A percentile compares a stretch with the other conserved stretches of the same genome.
Evolutionary conservation across 1,284 basidiomycete species (phyloP).

Genomic region (Calocybe gambosa): DNA sequence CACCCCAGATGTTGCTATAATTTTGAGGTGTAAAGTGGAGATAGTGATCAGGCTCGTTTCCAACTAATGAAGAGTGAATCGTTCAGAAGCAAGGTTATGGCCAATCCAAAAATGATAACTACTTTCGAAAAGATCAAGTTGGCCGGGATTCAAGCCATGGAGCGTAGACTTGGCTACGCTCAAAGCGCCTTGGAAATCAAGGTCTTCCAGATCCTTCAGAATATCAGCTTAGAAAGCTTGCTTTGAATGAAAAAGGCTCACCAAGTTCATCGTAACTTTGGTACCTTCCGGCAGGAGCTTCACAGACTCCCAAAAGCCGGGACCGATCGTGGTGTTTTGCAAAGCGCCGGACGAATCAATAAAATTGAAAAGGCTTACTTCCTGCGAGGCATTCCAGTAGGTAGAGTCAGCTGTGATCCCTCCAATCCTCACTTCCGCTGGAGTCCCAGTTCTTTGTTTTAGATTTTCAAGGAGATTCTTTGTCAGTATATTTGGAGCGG

Average conservation of each 20-base stretch:
- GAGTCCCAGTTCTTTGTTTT: slow-evolving; percentile 34
- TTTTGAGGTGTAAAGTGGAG: slow-evolving; percentile 33
- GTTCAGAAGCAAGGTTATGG: not conserved
- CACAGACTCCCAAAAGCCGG: slow-evolving; percentile 41
- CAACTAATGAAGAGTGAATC: slow-evolving; percentile 26
- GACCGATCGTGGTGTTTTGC: slow-evolving; percentile 44
- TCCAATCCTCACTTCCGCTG: slow-evolving; percentile 42
- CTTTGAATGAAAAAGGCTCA: slow-evolving; percentile 11
- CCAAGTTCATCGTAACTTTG: slow-evolving; percentile 39
- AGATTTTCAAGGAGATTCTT: slow-evolving; percentile 38
- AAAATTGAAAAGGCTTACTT: slow-evolving; percentile 36
- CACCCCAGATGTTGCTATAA: slow-evolving; percentile 39
- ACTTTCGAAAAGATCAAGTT: slow-evolving; percentile 40
- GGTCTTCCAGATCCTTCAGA: slow-evolving; percentile 34
- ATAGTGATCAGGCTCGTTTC: slow-evolving; percentile 50
- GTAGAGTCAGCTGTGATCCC: slow-evolving; percentile 49
- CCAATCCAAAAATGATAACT: slow-evolving; percentile 17
- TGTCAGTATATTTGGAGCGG: slow-evolving; percentile 36
- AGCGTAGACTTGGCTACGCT: slow-evolving; percentile 36
- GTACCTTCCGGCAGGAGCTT: slow-evolving; percentile 39
- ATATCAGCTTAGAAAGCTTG: not conserved
- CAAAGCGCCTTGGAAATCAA: slow-evolving; percentile 35
- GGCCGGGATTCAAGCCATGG: slow-evolving; percentile 28
- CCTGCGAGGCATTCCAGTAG: slow-evolving; percentile 36
- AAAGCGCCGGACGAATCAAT: slow-evolving; percentile 35